Base-by-base conservation (phyloP, 2,329 filamentous ascomycete genomes). In the Clarireedia paspali region DNA sequence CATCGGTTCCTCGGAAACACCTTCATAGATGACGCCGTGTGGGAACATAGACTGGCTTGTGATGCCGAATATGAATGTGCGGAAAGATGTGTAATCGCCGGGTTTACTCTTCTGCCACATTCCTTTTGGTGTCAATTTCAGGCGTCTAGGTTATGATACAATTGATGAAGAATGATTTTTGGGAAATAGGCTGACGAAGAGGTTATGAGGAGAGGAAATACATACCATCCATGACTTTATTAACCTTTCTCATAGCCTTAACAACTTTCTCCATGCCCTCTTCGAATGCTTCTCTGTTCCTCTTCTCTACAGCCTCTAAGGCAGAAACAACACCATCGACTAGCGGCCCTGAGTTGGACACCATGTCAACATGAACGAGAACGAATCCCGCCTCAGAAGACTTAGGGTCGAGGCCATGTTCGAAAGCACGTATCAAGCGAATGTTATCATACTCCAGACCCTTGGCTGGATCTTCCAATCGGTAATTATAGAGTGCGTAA, bases 41-140 rank as follows among this genome's bases (percentile, higher is more conserved):
- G 91, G 91, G 72, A 96, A 96, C 91, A 96, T 96, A 66, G 84
- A 86, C 73, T 96, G 91, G 48, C 83, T 87, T 1, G 90, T 95
- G 72, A 96, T 96, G 64, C 92, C 92, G 68, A 96, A 96, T 74
- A 96, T 96, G 76, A 96, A 96, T 10, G 92, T 95, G 42, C 91
- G 87, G 81, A 96, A 96, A 63, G 82, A 87, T 57, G 88, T 89
- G 74, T 96, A 96, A 63, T 90, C 83, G 17, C 80, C 79, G 2
- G 91, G 91, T 64, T 88, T 88, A 55, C 88, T 94, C 71, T 91
- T 89, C 58, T 79, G 80, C 92, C 91, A 96, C 92, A 97, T 97
- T 46, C 77, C 81, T 83, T 46, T 49, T 38, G 9, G 63, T 57
- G 62, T 68, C 60, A 68, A 62, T 66, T 62, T 63, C 63, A 67